Conservation (phyloP, 164 flowering plant species). For the Chimonanthus praecox region DNA sequence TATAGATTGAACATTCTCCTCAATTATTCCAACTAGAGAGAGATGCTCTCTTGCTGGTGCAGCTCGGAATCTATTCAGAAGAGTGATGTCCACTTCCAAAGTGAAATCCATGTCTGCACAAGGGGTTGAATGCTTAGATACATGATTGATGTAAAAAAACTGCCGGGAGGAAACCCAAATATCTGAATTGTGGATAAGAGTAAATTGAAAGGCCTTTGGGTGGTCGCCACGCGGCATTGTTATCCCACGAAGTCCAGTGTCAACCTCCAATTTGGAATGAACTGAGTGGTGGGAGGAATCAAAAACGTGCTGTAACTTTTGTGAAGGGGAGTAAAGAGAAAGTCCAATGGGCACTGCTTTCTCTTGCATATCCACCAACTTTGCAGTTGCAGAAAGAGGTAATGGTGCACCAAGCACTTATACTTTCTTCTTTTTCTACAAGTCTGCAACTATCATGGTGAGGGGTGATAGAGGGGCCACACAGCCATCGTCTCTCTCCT, state of each 20-base stretch:
- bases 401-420: conserved; percentile 14
- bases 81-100: too few species aligned
- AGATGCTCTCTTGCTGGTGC: not conserved
- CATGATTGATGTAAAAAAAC: not conserved
- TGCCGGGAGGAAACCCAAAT: not conserved
- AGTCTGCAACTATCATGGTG: conserved; percentile 8
- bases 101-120: not conserved
- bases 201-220: not conserved
- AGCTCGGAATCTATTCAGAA: not conserved
- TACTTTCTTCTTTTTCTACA: conserved; percentile 2
- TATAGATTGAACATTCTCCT: not conserved
- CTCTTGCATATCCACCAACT: conserved; percentile 17
- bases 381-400: conserved; percentile 9
- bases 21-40: not conserved
- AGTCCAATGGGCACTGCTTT: conserved; percentile 15
- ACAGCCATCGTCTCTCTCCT: not conserved
- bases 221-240: not conserved
- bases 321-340: not conserved
- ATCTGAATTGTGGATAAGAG: not conserved
- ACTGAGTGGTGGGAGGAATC: conserved; percentile 19
- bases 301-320: conserved; percentile 15
- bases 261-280: conserved; percentile 21
- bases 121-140: not conserved
- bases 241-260: not conserved
- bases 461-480: not conserved